Evolutionary conservation across 306 rosid species (phyloP).

Genomic region (Cucurbita argyrosperma): DNA sequence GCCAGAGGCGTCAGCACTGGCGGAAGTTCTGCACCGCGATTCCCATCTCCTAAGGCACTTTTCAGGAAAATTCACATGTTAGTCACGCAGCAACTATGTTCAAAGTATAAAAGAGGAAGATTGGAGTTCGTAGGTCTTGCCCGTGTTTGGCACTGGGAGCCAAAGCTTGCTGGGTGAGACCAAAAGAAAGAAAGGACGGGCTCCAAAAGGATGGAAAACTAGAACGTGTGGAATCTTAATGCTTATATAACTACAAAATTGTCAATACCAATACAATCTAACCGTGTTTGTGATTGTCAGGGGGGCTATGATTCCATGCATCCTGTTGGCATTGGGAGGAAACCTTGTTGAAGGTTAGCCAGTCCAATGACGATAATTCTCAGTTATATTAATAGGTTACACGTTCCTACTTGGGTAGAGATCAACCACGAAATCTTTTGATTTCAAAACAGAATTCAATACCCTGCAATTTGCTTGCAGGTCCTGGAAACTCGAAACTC

Average conservation of each 20-base stretch:
- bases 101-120: too few species aligned
- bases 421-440: neutral
- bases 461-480: conserved; percentile 26
- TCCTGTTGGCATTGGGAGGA: conserved; percentile 92
- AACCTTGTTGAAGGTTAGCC: conserved; percentile 81
- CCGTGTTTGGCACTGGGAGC: too few species aligned
- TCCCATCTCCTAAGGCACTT: too few species aligned
- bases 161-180: too few species aligned
- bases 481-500: conserved; percentile 96
- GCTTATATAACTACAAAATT: neutral
- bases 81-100: too few species aligned
- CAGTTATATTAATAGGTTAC: neutral
- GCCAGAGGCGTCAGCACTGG: too few species aligned
- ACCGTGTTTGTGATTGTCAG: conserved; percentile 38
- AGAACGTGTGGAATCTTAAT: neutral
- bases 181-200: too few species aligned
- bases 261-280: conserved; percentile 3
- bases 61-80: too few species aligned
- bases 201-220: neutral
- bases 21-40: too few species aligned
- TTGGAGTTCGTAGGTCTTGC: too few species aligned
- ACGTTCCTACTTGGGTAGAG: neutral
- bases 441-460: neutral
- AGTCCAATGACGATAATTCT: neutral
- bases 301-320: conserved; percentile 99